phyloP scores from a whole-genome alignment of 805 yeast species.

The Ogataea chonburiensis region DNA sequence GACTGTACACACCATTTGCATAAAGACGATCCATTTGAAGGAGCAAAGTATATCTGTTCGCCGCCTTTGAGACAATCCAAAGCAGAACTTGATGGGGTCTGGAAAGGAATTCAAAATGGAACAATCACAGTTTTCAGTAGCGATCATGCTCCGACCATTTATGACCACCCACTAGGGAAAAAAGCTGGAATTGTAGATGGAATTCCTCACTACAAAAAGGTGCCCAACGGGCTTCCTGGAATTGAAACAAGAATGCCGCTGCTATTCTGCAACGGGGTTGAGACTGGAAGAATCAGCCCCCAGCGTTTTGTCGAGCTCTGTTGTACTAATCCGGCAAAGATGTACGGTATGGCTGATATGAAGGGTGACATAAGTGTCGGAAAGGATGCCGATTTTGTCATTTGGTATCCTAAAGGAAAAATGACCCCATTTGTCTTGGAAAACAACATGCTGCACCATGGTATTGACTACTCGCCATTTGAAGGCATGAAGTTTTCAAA shows the following conservation, averaged over 20 bases:
- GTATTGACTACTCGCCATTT: slow-evolving; percentile 40
- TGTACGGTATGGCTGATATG: slow-evolving; percentile 41
- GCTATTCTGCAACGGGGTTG: slow-evolving; percentile 43
- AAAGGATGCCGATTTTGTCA: slow-evolving; percentile 46
- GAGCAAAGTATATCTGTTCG: slow-evolving; percentile 50
- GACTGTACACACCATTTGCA: slow-evolving; percentile 28
- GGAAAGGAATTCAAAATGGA: slow-evolving; percentile 46
- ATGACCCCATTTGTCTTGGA: slow-evolving; percentile 28
- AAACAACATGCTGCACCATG: slow-evolving; percentile 37
- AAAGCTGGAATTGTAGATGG: slow-evolving; percentile 41
- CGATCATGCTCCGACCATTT: slow-evolving; percentile 48
- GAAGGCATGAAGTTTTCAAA: slow-evolving; percentile 41
- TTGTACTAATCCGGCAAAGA: slow-evolving; percentile 45
- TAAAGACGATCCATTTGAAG: slow-evolving; percentile 39
- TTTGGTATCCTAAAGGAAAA: slow-evolving; percentile 44
- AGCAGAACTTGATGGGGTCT: slow-evolving; percentile 42
- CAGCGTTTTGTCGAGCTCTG: slow-evolving; percentile 46
- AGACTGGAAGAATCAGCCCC: slow-evolving; percentile 39
- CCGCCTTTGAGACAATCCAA: slow-evolving; percentile 46
- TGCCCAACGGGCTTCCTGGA: slow-evolving; percentile 52
- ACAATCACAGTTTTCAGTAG: slow-evolving; percentile 46
- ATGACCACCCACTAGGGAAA: slow-evolving; percentile 43
- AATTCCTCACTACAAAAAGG: slow-evolving; percentile 40
- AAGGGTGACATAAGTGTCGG: slow-evolving; percentile 48
- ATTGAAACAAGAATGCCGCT: slow-evolving; percentile 47